Base-by-base conservation (phyloP, 164 flowering plant species). In the Stephania yunnanensis region DNA sequence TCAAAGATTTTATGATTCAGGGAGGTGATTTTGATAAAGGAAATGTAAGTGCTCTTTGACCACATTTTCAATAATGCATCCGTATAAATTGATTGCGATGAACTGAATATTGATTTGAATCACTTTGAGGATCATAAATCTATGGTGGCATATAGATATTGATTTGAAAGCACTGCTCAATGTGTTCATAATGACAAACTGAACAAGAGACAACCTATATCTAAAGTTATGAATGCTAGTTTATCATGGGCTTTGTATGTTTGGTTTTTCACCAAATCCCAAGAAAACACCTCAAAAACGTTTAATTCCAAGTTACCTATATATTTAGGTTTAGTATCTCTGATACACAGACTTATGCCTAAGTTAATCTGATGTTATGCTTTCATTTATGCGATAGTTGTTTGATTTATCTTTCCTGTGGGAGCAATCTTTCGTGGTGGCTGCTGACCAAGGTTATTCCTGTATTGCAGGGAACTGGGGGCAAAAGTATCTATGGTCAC, bases 401-500 rank as follows among this genome's bases (percentile, higher is more conserved):
- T 2, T 36, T 36, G 42, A 36, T 36, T 36, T 36, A 36, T 36
- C 42, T 36, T 36, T 36, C 42, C 29, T 17, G 15, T 58, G 20
- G 7, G 36, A 53, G 42, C 64, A 36, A 53, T 36, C 36, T 71
- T 36, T 10, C 65, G n/a, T 15, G 45, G 17, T 29, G 12, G 30
- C n/a, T 72, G 30, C n/a, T 72, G 10, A 31, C 11, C n/a, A 46
- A 30, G 13, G 46, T 6, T 46, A 48, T 78, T 31, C 22, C 58
- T 22, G 46, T 76, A 13, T 75, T 84, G 84, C 92, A 95, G 99
- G 99, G 99, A 78, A 95, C 97, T 74, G 99, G 99, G 73, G 99
- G 99, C 11, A 95, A 94, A 88, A 95, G 99, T 76, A 94, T 95
- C 69, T 95, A 92, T 75, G 99, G 99, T 13, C 98, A 97, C 50